These are phyloP conservation scores for Narthecium ossifragum DNA, from an alignment of 106 monocot species.

Conservation along the genomic window DNA sequence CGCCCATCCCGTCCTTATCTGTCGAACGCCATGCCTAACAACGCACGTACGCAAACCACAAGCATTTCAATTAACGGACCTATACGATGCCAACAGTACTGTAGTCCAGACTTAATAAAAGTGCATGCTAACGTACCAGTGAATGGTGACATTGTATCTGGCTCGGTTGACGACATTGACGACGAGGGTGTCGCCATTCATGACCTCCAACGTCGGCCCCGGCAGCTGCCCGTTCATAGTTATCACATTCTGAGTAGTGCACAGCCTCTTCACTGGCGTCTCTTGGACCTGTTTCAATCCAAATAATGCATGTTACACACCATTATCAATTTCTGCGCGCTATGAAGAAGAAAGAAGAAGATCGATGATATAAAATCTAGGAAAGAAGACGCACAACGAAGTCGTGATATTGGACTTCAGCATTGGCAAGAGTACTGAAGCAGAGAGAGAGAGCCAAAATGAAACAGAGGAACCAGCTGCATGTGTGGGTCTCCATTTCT, in stretches of 20 bases:
- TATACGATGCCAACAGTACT: too few relatives aligned
- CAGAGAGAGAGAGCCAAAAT: slow-evolving; percentile 3
- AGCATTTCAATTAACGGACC: neutral
- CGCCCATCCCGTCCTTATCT: slow-evolving; percentile 45
- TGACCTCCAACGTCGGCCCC: slow-evolving; percentile 37
- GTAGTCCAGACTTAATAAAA: neutral
- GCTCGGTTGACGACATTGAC: slow-evolving; percentile 26
- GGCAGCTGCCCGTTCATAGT: slow-evolving; percentile 41
- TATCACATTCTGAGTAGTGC: slow-evolving; percentile 27
- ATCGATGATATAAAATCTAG: neutral
- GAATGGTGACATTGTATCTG: slow-evolving; percentile 36
- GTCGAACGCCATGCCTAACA: slow-evolving; percentile 52
- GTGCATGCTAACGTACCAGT: slow-evolving; percentile 19
- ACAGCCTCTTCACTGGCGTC: slow-evolving; percentile 50
- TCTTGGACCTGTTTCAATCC: slow-evolving; percentile 22
- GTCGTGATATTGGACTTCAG: slow-evolving; percentile 35
- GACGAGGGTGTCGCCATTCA: slow-evolving; percentile 34
- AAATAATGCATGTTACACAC: neutral
- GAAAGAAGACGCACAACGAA: slow-evolving; percentile 17
- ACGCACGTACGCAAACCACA: neutral
- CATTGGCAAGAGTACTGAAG: slow-evolving; percentile 10
- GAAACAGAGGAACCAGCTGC: slow-evolving; percentile 6
- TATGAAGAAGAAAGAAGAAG: neutral
- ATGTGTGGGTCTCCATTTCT: neutral
- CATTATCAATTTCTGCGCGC: neutral